phyloP scores from a whole-genome alignment of 305 asterid species.

The Nicotiana rustica region DNA sequence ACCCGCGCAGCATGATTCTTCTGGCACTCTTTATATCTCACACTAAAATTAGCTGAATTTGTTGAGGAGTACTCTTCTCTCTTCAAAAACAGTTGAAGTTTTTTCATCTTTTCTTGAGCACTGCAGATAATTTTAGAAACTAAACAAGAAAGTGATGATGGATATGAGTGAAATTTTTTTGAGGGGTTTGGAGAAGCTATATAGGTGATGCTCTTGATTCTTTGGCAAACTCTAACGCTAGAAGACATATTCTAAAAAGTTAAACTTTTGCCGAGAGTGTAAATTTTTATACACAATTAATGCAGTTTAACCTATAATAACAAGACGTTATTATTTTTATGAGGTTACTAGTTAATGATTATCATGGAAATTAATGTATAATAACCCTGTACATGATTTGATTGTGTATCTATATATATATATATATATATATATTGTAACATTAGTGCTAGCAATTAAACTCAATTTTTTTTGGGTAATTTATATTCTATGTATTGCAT shows the following conservation, averaged over 20 bases:
- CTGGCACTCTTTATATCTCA: constrained; percentile 78
- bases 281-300: too few species aligned
- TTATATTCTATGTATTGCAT: not conserved
- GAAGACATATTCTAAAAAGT: constrained; percentile 44
- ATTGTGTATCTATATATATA: too few species aligned
- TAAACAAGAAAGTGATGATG: not conserved
- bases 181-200: not conserved
- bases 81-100: constrained; percentile 45
- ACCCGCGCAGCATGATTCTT: constrained; percentile 79
- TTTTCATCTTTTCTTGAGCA: constrained; percentile 52
- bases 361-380: too few species aligned
- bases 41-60: constrained; percentile 52
- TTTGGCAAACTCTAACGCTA: constrained; percentile 79
- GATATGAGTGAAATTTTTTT: not conserved
- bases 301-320: too few species aligned
- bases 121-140: not conserved
- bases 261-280: not conserved
- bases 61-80: constrained; percentile 37
- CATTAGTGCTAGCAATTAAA: not conserved
- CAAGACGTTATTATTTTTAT: too few species aligned
- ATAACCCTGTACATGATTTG: too few species aligned
- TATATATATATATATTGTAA: too few species aligned
- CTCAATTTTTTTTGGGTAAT: not conserved
- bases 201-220: constrained; percentile 37
- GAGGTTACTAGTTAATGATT: too few species aligned